Evolutionary conservation across 768 basidiomycete genomes (phyloP).

Genomic region (Cubamyces sp.): DNA sequence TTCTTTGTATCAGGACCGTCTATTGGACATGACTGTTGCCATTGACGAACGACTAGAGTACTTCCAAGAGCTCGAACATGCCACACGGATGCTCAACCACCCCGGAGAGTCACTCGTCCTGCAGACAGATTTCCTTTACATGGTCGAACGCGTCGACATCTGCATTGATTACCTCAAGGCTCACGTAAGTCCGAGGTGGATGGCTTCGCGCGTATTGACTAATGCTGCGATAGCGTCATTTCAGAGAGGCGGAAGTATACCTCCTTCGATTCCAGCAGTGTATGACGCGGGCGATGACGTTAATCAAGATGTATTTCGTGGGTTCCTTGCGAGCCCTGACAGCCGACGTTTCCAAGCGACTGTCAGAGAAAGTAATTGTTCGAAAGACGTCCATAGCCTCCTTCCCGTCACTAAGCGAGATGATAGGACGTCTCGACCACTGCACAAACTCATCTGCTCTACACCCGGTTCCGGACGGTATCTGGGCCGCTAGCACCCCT

Average conservation of each 20-base stretch:
- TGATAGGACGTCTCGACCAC: slow-evolving; percentile 75
- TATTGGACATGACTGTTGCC: slow-evolving; percentile 81
- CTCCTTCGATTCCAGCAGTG: slow-evolving; percentile 98
- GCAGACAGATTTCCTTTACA: slow-evolving; percentile 89
- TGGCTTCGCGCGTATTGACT: neutral
- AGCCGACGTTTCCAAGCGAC: slow-evolving; percentile 72
- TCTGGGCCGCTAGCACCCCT: slow-evolving; percentile 76
- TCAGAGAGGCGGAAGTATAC: slow-evolving; percentile 90
- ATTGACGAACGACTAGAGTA: slow-evolving; percentile 84
- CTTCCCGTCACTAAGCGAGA: neutral
- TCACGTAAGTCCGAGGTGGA: slow-evolving; percentile 61
- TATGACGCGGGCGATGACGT: slow-evolving; percentile 96
- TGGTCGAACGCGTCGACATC: slow-evolving; percentile 94
- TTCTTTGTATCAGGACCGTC: slow-evolving; percentile 59
- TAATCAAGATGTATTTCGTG: slow-evolving; percentile 97
- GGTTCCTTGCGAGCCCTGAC: slow-evolving; percentile 80
- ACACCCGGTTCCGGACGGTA: slow-evolving; percentile 82
- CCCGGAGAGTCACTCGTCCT: slow-evolving; percentile 92
- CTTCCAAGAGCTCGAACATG: slow-evolving; percentile 92
- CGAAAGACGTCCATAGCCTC: neutral
- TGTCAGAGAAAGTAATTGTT: slow-evolving; percentile 68
- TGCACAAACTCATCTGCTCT: slow-evolving; percentile 83
- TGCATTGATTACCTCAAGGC: slow-evolving; percentile 89
- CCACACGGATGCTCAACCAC: slow-evolving; percentile 91
- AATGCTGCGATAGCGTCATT: slow-evolving; percentile 67